Percentiles rank a stretch among this genome's conserved stretches.
phyloP scores from a whole-genome alignment of 1,139 yeast species.

The Saccharomycopsis hybrid region DNA sequence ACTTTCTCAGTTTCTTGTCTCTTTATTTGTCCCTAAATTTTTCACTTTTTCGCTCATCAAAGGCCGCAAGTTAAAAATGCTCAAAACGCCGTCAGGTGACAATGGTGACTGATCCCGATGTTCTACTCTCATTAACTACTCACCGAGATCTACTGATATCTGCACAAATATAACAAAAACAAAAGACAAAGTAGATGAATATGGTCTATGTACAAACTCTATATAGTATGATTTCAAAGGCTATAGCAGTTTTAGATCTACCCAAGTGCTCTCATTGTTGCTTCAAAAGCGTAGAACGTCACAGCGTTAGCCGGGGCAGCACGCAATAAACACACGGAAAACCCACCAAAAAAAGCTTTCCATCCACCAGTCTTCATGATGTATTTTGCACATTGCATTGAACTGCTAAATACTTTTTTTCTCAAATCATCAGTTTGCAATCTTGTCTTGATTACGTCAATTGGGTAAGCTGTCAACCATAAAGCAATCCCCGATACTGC shows the following conservation, averaged over 20 bases:
- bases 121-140: too few relatives aligned
- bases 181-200: too few relatives aligned
- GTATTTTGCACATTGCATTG: slow-evolving; percentile 49
- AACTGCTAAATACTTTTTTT: slow-evolving; percentile 41
- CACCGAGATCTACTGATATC: too few relatives aligned
- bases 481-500: slow-evolving; percentile 81
- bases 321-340: slow-evolving; percentile 81
- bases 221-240: not conserved
- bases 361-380: slow-evolving; percentile 53
- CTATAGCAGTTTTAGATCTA: not conserved
- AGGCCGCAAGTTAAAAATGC: too few relatives aligned
- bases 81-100: too few relatives aligned
- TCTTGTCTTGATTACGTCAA: slow-evolving; percentile 80
- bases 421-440: slow-evolving; percentile 73
- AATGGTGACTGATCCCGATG: too few relatives aligned
- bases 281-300: slow-evolving; percentile 86
- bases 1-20: too few relatives aligned
- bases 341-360: slow-evolving; percentile 80
- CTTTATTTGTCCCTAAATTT: too few relatives aligned
- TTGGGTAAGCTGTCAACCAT: slow-evolving; percentile 78
- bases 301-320: slow-evolving; percentile 98
- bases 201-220: too few relatives aligned
- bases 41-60: too few relatives aligned
- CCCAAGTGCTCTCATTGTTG: slow-evolving; percentile 55
- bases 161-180: too few relatives aligned